Evolutionary conservation across 495 filamentous ascomycete genomes (phyloP), one percentile per base, ranked within the genome.

Genomic region (Chaetomium fimeti): DNA sequence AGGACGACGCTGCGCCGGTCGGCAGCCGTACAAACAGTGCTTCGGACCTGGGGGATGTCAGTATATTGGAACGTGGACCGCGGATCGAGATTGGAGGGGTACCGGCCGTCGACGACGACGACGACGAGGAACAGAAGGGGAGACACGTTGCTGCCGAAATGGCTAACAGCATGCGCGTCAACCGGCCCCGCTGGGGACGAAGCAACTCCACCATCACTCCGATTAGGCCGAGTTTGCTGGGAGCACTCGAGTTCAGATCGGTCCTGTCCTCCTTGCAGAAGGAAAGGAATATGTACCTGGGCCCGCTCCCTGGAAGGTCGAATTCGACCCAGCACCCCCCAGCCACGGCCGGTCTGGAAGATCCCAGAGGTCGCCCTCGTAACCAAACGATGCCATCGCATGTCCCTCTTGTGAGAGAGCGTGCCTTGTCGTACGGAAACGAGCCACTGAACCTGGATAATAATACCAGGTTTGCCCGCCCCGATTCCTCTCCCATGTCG

Each of bases 141-240:
- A 78, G 89, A 69, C 86, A 89, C 68, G 75, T 93, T 51, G 91
- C 87, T 28, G 86, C 87, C 6, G 92, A 96, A 71, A 87, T 99
- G 74, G 88, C 88, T 60, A 95, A 86, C 72, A 97, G 91, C 64
- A 97, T 99, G 95, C 88, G 93, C 58, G 83, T 97, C 27, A 89
- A 82, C 68, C 85, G 94, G 13, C 89, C 90, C 9, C 78, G 79
- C 51, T 85, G 83, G 59, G 79, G 83, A 55, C 83, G 92, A 54
- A 89, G 88, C 64, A 90, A 87, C 71, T 90, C 79, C 51, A 75
- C 92, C 29, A 79, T 91, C 63, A 89, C 85, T 52, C 88, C 91
- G 1, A 97, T 98, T 63, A 84, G 95, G 36, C 92, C 95, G 6
- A 97, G 93, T 78, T 76, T 99, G 24, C 90, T 98, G 7, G 95